Base-by-base conservation (phyloP, 805 yeast species). In the Metschnikowia proteae region DNA sequence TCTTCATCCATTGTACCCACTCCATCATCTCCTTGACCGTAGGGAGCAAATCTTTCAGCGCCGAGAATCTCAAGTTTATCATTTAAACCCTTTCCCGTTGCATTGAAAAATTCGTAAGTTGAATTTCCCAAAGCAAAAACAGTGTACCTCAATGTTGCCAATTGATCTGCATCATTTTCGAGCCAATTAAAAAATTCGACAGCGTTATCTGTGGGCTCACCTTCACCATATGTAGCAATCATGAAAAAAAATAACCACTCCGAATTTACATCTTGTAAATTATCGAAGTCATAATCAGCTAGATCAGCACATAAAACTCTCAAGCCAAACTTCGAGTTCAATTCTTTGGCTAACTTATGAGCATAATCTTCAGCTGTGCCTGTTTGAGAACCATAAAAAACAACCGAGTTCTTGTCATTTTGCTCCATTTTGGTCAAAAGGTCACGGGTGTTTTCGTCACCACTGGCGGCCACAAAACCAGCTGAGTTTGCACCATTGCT, bases 301-400 rank as follows among this genome's bases (percentile, higher is more conserved):
- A 90, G 76, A 67, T 92, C 98, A 6, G 85, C 94, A 50, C 85
- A 81, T 85, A 94, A 81, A 2, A 92, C 82, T 54, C 83, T 81
- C 57, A 94, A 76, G 39, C 91, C 88, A 63, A 86, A 91, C 64
- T 85, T 80, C 27, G 95, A 75, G 58, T 83, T 81, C 60, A 92
- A 81, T 65, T 94, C 99, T 63, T 91, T 90, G 42, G 96, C 82
- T 58, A 90, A 83, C 64, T 92, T 88, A 58, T 85, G 80, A 17
- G 97, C 96, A 60, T 90, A 92, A 63, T 94, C 99, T 70, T 94
- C 99, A 38, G 98, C 96, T 13, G 99, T 94, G 55, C 99, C 99
- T 4, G 99, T 94, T 70, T 94, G 99, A 10, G 98, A 91, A 13
- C 96, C 98, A 64, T 79, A 94, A 52, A 94, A 78, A 3, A 94